A percentile compares a stretch with the other conserved stretches of the same genome.
These are phyloP conservation scores for Wickerhamiella azyma DNA, from an alignment of 805 yeast species.

Conservation along the genomic window DNA sequence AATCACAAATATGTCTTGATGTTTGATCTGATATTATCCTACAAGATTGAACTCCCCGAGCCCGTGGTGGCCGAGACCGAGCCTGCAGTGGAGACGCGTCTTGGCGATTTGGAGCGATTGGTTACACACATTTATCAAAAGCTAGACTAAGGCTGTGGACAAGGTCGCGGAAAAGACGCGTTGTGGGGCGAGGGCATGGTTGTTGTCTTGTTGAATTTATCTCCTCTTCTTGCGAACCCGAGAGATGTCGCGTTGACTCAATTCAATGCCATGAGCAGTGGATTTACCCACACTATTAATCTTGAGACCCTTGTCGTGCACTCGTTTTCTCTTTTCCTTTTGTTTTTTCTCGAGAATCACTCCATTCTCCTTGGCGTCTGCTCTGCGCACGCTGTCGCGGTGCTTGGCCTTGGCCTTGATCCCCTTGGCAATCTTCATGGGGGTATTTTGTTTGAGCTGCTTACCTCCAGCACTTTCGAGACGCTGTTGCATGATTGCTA, in stretches of 20 bases:
- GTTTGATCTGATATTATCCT: too few species aligned
- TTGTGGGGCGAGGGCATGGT: too few species aligned
- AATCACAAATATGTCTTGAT: too few species aligned
- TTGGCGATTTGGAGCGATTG: too few species aligned
- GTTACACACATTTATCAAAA: too few species aligned
- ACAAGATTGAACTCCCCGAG: too few species aligned
- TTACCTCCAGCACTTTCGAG: constrained; percentile 25
- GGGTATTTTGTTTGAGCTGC: constrained; percentile 55
- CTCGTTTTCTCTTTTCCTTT: constrained; percentile 30
- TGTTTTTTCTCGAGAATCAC: constrained; percentile 58
- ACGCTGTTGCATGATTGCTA: constrained; percentile 27
- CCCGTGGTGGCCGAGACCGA: too few species aligned
- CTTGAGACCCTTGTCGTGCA: constrained; percentile 66
- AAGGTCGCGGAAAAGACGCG: neutral
- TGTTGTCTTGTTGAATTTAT: too few species aligned
- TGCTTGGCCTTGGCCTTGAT: constrained; percentile 47
- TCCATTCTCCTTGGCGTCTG: constrained; percentile 81
- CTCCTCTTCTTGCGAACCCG: constrained; percentile 8
- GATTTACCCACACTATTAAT: constrained; percentile 29
- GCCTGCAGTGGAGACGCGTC: too few species aligned
- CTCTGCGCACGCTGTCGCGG: constrained; percentile 41
- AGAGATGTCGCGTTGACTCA: constrained; percentile 16
- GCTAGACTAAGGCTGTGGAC: neutral
- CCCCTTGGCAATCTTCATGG: constrained; percentile 80
- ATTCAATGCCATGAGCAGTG: constrained; percentile 17